phyloP scores from a whole-genome alignment of 2,329 filamentous ascomycete species.

The Epichloe amarillans region DNA sequence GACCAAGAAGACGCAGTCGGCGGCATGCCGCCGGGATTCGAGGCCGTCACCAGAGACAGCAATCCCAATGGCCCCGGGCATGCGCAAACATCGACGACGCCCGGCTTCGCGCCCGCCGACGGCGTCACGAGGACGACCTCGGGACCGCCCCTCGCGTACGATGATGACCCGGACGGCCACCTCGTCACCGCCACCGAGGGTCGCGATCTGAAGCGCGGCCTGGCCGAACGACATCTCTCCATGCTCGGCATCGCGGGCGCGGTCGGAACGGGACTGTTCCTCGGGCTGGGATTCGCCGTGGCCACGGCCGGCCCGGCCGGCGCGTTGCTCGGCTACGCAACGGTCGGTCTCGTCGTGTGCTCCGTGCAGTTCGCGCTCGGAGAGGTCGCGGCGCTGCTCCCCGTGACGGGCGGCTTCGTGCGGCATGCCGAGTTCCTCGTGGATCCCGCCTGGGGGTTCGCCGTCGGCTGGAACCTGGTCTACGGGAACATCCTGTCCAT shows the following conservation, averaged over 20 bases:
- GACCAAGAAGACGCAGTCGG: no score
- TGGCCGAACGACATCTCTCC: constrained; percentile 33
- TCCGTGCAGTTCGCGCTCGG: constrained; percentile 46
- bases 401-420: constrained; percentile 50
- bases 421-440: constrained; percentile 47
- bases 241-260: constrained; percentile 50
- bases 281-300: constrained; percentile 42
- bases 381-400: constrained; percentile 45
- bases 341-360: constrained; percentile 42
- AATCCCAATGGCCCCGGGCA: not conserved
- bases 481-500: constrained; percentile 42
- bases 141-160: not conserved
- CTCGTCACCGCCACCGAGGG: constrained; percentile 35
- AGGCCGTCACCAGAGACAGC: no score
- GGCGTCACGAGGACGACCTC: not conserved
- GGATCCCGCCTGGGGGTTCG: constrained; percentile 45
- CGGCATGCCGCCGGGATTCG: no score
- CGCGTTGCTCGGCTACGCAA: constrained; percentile 38
- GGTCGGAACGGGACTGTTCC: constrained; percentile 48
- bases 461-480: constrained; percentile 40
- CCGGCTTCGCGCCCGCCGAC: not conserved
- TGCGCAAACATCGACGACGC: not conserved
- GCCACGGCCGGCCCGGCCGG: constrained; percentile 34
- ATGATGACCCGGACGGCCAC: constrained; percentile 22
- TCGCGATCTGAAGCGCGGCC: constrained; percentile 31